These are phyloP conservation scores for Candida lessepsii DNA, from an alignment of 805 yeast genomes.

Conservation along the genomic window DNA sequence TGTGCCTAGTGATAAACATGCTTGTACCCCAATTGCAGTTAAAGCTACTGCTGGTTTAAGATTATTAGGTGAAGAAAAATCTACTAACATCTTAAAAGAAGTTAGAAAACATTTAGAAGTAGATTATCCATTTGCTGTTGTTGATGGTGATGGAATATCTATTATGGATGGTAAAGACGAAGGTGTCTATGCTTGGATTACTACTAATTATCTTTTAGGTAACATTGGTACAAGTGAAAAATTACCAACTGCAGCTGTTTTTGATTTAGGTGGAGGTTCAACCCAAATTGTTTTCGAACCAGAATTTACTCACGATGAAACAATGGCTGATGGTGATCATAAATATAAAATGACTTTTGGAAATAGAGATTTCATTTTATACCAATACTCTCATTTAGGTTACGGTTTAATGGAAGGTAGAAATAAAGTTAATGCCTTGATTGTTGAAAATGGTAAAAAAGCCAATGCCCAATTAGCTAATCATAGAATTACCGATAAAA, in stretches of 20 bases:
- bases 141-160: constrained; percentile 78
- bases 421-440: constrained; percentile 67
- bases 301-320: constrained; percentile 53
- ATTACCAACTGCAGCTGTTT: constrained; percentile 90
- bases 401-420: constrained; percentile 96
- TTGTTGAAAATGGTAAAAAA: constrained; percentile 53
- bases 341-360: constrained; percentile 81
- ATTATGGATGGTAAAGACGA: constrained; percentile 97
- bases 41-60: constrained; percentile 98
- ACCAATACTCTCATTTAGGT: constrained; percentile 94
- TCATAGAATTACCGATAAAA: constrained; percentile 22
- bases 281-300: constrained; percentile 99
- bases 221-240: constrained; percentile 82
- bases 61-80: constrained; percentile 72
- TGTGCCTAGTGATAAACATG: constrained; percentile 70
- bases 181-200: constrained; percentile 99
- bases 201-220: constrained; percentile 89
- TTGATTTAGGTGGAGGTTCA: constrained; percentile 97
- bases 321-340: constrained; percentile 84
- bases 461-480: constrained; percentile 21
- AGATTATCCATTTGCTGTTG: constrained; percentile 90
- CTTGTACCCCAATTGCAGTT: constrained; percentile 91
- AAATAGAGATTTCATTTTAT: constrained; percentile 71
- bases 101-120: constrained; percentile 73
- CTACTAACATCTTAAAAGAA: constrained; percentile 67